Evolutionary conservation across 78 protist genomes (phyloP).

Genomic region (Isochrysis galbana): DNA sequence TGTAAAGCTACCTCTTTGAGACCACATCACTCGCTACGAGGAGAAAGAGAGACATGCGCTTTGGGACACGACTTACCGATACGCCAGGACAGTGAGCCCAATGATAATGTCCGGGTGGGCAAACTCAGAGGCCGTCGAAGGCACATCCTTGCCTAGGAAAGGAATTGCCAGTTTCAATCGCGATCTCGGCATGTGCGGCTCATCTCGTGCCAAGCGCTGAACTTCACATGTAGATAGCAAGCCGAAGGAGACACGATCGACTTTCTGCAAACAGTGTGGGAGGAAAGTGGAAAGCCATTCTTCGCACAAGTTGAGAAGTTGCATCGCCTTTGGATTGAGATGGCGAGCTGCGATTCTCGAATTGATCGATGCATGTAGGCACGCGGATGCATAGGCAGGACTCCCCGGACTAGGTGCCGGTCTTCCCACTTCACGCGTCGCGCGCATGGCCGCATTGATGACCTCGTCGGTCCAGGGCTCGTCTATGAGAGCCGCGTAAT

Average conservation of each 20-base stretch:
- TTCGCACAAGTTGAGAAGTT: not conserved
- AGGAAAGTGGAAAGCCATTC: not conserved
- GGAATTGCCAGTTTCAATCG: slow-evolving; percentile 51
- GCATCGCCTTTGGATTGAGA: not conserved
- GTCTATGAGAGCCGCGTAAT: no score
- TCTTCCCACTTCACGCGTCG: no score
- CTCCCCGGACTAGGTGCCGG: no score
- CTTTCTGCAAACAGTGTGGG: slow-evolving; percentile 58
- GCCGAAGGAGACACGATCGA: slow-evolving; percentile 64
- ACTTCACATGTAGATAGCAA: not conserved
- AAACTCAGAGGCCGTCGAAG: slow-evolving; percentile 50
- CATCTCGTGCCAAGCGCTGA: not conserved
- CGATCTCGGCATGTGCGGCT: slow-evolving; percentile 49
- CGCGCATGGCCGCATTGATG: no score
- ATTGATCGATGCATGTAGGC: no score
- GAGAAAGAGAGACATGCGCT: not conserved
- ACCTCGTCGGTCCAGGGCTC: no score
- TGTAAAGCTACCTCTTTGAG: not conserved
- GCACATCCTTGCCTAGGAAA: slow-evolving; percentile 64
- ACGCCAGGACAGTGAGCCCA: slow-evolving; percentile 59
- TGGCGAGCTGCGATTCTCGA: no score
- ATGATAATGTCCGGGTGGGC: slow-evolving; percentile 70
- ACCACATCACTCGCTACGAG: not conserved
- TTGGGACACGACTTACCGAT: no score
- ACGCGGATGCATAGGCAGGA: no score